phyloP scores from a whole-genome alignment of 2,329 filamentous ascomycete species.

The Arthrinium phaeospermum region DNA sequence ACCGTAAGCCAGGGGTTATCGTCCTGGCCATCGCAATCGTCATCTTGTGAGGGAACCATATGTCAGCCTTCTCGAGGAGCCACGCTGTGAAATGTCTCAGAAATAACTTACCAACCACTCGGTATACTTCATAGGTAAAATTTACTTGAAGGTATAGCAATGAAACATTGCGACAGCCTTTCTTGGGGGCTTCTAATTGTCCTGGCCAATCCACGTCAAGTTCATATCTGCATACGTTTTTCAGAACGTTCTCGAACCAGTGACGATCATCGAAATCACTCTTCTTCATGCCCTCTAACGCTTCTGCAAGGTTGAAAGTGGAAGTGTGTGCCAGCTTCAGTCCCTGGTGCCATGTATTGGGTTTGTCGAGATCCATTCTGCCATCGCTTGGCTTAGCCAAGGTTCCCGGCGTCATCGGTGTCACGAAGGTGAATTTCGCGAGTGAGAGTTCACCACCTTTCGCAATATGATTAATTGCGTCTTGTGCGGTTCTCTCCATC shows the following conservation, averaged over 20 bases:
- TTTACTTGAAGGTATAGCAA: neutral
- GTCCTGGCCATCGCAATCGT: neutral
- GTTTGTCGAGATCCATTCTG: neutral
- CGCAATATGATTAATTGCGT: neutral
- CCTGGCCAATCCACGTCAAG: neutral
- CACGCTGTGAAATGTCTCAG: neutral
- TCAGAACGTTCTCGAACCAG: neutral
- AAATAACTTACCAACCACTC: neutral
- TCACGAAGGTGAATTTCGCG: neutral
- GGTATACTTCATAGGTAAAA: neutral
- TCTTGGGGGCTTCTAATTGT: too few species aligned
- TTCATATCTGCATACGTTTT: neutral
- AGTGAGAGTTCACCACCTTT: neutral
- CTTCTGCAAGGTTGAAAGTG: neutral
- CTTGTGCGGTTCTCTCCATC: neutral
- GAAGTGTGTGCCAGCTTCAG: neutral
- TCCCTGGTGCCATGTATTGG: neutral
- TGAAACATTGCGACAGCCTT: neutral
- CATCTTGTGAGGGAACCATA: neutral
- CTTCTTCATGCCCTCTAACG: neutral
- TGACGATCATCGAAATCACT: neutral
- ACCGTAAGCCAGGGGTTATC: neutral
- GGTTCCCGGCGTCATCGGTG: neutral
- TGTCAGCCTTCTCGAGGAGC: neutral
- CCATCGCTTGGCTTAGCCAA: neutral